Evolutionary conservation across 768 basidiomycete species (phyloP).

Genomic region (Mycena sanguinolenta): DNA sequence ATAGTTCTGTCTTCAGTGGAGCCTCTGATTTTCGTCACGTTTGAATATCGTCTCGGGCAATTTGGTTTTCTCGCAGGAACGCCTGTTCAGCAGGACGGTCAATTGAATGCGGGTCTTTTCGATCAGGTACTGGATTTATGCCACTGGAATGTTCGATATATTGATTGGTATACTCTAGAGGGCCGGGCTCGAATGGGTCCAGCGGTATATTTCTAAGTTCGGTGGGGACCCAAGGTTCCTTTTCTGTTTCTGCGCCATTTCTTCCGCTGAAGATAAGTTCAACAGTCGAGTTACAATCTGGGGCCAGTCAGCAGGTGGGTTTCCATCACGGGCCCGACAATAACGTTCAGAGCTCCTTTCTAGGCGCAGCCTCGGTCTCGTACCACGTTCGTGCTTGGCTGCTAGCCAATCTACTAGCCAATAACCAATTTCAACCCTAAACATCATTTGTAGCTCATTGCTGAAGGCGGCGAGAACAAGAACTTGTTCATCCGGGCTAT

Average conservation of each 20-base stretch:
- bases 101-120: conserved; percentile 54
- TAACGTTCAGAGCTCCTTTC: not conserved
- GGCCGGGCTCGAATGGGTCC: conserved; percentile 54
- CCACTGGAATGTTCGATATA: not conserved
- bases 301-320: conserved; percentile 53
- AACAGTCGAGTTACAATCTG: conserved; percentile 56
- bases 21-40: conserved; percentile 56
- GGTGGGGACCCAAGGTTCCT: conserved; percentile 52
- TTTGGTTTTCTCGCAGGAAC: conserved; percentile 58
- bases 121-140: conserved; percentile 34
- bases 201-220: conserved; percentile 51
- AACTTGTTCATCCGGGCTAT: conserved; percentile 57
- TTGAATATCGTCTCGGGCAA: conserved; percentile 58
- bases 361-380: conserved; percentile 56
- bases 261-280: not conserved
- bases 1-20: conserved; percentile 47
- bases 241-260: not conserved
- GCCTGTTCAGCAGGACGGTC: conserved; percentile 48
- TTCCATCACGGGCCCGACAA: not conserved
- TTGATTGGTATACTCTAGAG: conserved; percentile 38
- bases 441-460: conserved; percentile 48
- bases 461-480: conserved; percentile 52
- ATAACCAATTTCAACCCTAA: not conserved
- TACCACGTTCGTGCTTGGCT: conserved; percentile 54
- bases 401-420: too few relatives aligned